Evolutionary conservation across 495 filamentous ascomycete genomes (phyloP), one percentile per base, ranked within the genome.

Genomic region (Aspergillus nanangensis): DNA sequence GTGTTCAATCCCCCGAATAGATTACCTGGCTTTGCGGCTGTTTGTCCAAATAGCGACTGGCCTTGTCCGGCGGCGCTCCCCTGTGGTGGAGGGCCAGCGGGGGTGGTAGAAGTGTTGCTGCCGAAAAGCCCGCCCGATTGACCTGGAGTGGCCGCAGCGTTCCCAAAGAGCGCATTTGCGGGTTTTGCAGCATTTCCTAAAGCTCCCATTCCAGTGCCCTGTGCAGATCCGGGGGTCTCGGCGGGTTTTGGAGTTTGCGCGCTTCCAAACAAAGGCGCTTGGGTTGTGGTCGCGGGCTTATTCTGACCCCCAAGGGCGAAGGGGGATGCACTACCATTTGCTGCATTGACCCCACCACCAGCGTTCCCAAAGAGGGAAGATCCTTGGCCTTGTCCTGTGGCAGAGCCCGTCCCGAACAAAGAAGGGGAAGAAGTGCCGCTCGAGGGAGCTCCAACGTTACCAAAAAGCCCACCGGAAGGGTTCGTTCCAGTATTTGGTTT

Each of bases 81-180:
- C 37, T 58, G 55, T 8, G 81, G 81, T 17, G 81, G 81, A 51
- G 78, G 78, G 24, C 80, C 80, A 42, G 80, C 81, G 33, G 81
- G 81, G 45, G 81, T 85, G 23, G 81, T 85, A 2, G 80, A 84
- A 21, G 66, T 37, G 27, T 47, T 61, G 29, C 68, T 66, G n/a
- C 63, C 53, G 47, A 80, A 77, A 44, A 75, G 48, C 23, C 48
- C 50, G 44, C 56, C 55, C 3, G 69, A 46, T n/a, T 71, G 70
- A 10, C 61, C 67, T 39, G 66, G 64, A 24, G 69, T 76, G 13
- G 69, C 47, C 22, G 55, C 58, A 1, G 56, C 42, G 45, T 50
- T 59, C 33, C 70, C 71, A 47, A 79, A 78, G 24, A 76, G 41
- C 20, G 50, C 51, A 21, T 56, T 53, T 20, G 53, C 60, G 25